Percentiles rank a stretch among this genome's conserved stretches.
These are phyloP conservation scores for Boletus rubropictus DNA, from an alignment of 768 basidiomycete genomes.

Conservation along the genomic window DNA sequence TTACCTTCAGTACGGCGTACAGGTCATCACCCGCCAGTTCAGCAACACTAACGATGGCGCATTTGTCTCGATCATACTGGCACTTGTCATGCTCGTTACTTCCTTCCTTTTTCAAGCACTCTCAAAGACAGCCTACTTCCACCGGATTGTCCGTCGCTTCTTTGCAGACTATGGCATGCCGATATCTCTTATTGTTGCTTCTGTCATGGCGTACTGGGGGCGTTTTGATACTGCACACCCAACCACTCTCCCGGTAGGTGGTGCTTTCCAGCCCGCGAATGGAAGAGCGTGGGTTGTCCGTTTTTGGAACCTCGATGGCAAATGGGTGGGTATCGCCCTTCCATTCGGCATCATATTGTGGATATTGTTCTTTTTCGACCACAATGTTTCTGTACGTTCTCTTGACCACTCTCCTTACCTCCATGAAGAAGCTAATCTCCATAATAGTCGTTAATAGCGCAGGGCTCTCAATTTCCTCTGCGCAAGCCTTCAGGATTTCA, in stretches of 20 bases:
- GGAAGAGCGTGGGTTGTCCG: conserved; percentile 77
- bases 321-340: conserved; percentile 85
- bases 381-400: conserved; percentile 73
- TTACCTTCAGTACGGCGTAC: conserved; percentile 84
- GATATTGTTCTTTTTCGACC: conserved; percentile 93
- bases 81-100: conserved; percentile 68
- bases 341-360: conserved; percentile 88
- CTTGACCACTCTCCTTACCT: not conserved
- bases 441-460: conserved; percentile 80
- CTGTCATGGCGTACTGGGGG: conserved; percentile 85
- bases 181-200: conserved; percentile 68
- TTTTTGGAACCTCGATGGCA: conserved; percentile 84
- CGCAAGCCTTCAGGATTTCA: conserved; percentile 87
- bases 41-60: conserved; percentile 38
- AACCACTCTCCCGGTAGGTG: conserved; percentile 60
- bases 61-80: conserved; percentile 64
- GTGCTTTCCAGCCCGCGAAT: conserved; percentile 65
- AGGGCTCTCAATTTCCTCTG: conserved; percentile 82
- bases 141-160: conserved; percentile 69
- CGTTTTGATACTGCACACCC: conserved; percentile 56
- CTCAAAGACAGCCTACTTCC: conserved; percentile 60
- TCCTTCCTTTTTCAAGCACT: conserved; percentile 70
- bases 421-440: not conserved
- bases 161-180: conserved; percentile 90
- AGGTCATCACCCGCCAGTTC: conserved; percentile 75